A percentile compares a stretch with the other conserved stretches of the same genome.
Evolutionary conservation across 768 basidiomycete species (phyloP).

Genomic region (Pleurotus cornucopiae): DNA sequence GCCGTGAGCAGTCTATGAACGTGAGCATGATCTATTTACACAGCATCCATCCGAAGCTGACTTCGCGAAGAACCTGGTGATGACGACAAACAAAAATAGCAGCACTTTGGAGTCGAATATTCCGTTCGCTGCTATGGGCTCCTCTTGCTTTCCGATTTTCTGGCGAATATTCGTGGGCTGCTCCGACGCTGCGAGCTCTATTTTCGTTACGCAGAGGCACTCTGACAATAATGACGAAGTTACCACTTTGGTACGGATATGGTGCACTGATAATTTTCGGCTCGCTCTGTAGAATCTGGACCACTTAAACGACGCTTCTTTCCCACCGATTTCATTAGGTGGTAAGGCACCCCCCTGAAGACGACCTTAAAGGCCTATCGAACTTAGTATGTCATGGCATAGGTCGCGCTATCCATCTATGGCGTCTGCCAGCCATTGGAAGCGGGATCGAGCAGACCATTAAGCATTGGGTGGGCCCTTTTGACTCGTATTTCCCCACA

Average conservation of each 20-base stretch:
- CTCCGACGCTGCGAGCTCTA: no score
- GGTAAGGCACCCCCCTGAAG: not conserved
- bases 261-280: no score
- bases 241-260: not conserved
- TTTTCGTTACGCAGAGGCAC: no score
- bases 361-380: no score
- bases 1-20: no score
- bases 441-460: no score
- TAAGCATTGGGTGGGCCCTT: no score
- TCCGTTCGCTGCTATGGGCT: not conserved
- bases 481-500: no score
- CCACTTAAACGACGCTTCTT: not conserved
- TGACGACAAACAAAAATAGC: not conserved
- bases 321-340: not conserved
- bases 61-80: not conserved
- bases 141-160: not conserved
- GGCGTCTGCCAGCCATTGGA: no score
- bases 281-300: not conserved
- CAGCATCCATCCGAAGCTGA: not conserved
- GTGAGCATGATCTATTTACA: no score
- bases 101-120: not conserved
- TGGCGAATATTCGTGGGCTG: not conserved
- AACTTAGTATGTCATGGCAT: no score
- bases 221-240: not conserved
- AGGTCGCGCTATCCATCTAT: no score